A percentile compares a stretch with the other conserved stretches of the same genome.
Evolutionary conservation across 441 rosid genomes (phyloP).

Genomic region (Erodium texanum): DNA sequence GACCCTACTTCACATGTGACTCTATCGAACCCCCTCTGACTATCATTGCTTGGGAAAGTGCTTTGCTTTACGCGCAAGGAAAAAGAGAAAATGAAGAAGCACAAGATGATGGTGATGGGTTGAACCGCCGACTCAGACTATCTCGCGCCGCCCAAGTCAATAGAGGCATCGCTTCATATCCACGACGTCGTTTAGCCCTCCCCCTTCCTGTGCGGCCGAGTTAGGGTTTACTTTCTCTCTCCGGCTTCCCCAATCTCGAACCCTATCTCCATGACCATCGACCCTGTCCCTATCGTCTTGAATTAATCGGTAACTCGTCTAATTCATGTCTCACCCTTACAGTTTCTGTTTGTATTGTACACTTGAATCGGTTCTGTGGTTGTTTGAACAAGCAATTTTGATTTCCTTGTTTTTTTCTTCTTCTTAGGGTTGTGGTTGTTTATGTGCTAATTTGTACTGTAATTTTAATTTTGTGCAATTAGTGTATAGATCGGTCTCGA

Average conservation of each 20-base stretch:
- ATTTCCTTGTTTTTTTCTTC: not conserved
- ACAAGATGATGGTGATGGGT: not conserved
- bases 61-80: conserved; percentile 6
- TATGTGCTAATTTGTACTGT: not conserved
- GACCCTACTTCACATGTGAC: not conserved
- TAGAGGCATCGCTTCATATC: not conserved
- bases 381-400: not conserved
- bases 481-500: not conserved
- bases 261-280: not conserved
- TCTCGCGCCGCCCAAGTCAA: conserved; percentile 2
- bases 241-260: not conserved
- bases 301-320: not conserved
- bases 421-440: not conserved
- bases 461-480: not conserved
- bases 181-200: conserved; percentile 31
- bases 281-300: conserved; percentile 8
- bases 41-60: not conserved
- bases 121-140: conserved; percentile 5
- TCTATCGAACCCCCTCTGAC: not conserved
- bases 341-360: conserved; percentile 10
- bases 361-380: conserved; percentile 9
- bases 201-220: conserved; percentile 22
- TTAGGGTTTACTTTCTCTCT: conserved; percentile 36
- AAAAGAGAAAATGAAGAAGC: not conserved
- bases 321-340: not conserved